Conservation (phyloP, 495 filamentous ascomycete species). For the Saxophila tyrrhenica region DNA sequence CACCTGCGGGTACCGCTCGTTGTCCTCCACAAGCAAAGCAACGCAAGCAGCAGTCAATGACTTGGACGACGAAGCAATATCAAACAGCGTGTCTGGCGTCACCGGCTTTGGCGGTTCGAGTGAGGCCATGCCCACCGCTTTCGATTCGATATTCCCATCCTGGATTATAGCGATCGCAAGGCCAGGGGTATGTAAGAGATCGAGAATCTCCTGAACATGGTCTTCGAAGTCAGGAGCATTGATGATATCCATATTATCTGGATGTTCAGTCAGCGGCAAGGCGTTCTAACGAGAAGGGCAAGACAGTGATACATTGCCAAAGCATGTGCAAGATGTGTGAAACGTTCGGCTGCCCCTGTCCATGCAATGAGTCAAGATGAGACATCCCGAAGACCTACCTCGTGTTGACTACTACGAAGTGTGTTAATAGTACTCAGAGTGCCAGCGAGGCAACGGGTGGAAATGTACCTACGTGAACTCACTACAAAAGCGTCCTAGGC, state of each 20-base stretch:
- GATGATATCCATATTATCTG: conserved; percentile 7
- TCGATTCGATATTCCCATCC: neutral
- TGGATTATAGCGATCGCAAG: conserved; percentile 8
- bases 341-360: too few species aligned
- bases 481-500: too few species aligned
- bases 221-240: neutral
- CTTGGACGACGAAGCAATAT: conserved; percentile 17
- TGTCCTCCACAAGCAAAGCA: conserved; percentile 24
- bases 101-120: conserved; percentile 5
- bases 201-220: conserved; percentile 3
- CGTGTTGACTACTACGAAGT: too few species aligned
- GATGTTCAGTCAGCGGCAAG: neutral
- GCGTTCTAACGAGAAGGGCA: too few species aligned
- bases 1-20: conserved; percentile 21
- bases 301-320: too few species aligned
- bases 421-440: too few species aligned
- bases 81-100: conserved; percentile 10
- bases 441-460: too few species aligned
- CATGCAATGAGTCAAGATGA: too few species aligned
- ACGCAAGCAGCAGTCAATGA: conserved; percentile 28
- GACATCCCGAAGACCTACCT: too few species aligned
- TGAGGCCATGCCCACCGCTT: conserved; percentile 4
- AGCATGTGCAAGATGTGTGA: too few species aligned
- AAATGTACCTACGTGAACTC: too few species aligned
- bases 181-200: conserved; percentile 7